These are phyloP conservation scores for Aschersonia sp. DNA, from an alignment of 2,329 filamentous ascomycete genomes.

Conservation along the genomic window DNA sequence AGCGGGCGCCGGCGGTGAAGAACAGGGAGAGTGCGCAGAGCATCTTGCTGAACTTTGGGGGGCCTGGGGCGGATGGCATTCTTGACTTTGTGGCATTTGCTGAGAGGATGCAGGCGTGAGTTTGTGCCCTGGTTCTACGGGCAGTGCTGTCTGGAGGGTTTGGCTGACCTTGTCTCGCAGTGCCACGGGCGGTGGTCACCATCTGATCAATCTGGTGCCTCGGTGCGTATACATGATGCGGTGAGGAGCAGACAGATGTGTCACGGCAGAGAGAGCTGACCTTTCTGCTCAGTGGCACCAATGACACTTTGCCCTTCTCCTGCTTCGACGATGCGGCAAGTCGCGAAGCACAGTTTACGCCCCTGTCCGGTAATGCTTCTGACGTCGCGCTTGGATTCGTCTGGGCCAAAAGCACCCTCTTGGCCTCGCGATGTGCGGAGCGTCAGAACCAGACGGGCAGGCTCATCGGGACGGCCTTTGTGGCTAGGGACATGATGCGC, in stretches of 20 bases:
- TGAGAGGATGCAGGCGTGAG: slow-evolving; percentile 4
- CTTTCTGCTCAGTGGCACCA: slow-evolving; percentile 10
- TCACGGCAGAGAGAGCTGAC: neutral
- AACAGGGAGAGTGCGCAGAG: slow-evolving; percentile 4
- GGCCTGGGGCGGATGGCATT: slow-evolving; percentile 1
- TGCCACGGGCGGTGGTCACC: slow-evolving; percentile 10
- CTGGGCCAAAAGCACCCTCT: slow-evolving; percentile 10
- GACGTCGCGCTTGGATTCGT: slow-evolving; percentile 8
- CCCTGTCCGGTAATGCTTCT: slow-evolving; percentile 7
- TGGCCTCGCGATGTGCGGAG: slow-evolving; percentile 8
- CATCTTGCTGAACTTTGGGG: slow-evolving; percentile 14
- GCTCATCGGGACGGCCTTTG: slow-evolving; percentile 27
- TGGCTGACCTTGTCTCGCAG: slow-evolving; percentile 2
- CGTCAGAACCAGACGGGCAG: slow-evolving; percentile 14
- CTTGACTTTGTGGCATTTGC: slow-evolving; percentile 1
- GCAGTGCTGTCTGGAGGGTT: neutral
- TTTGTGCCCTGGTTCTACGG: neutral
- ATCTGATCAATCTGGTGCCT: slow-evolving; percentile 13
- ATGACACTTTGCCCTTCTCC: slow-evolving; percentile 11
- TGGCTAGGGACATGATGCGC: slow-evolving; percentile 26
- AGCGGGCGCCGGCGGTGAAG: neutral
- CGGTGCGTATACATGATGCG: slow-evolving; percentile 7
- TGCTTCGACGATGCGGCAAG: slow-evolving; percentile 7
- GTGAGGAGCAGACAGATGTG: too few relatives aligned
- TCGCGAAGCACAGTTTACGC: neutral